Evolutionary conservation across 2,329 filamentous ascomycete genomes (phyloP), one percentile per base, ranked within the genome.

Genomic region (Xylariaceae sp.): DNA sequence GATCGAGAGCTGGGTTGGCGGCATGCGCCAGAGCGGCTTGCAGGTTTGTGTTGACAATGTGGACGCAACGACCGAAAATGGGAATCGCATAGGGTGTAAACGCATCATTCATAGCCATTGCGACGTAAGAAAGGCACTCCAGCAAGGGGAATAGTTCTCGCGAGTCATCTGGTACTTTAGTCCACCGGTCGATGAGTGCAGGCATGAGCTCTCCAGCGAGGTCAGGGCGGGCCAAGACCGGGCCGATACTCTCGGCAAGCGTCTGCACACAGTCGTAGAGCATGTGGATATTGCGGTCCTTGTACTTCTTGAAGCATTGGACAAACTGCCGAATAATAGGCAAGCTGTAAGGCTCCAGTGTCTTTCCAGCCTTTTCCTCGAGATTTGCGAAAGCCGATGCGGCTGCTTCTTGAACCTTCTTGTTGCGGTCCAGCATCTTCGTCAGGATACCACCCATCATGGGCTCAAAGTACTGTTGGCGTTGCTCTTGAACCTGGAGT

Each of bases 261-360:
- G 94, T 99, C 77, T 99, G 94, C 39, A 99, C 90, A 73, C 94
- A 97, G 76, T 99, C 94, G 77, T 99, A 99, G 39, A 99, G 84
- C 57, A 97, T 95, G 77, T 95, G 97, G 86, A 97, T 97, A 77
- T 99, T 99, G 70, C 91, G 88, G 75, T 97, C 93, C 81, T 99
- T 97, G 84, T 97, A 99, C 75, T 89, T 92, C 56, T 81, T 83
- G 75, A 99, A 99, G 74, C 94, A 99, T 62, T 83, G 81, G 55
- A 97, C 92, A 70, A 93, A 97, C 72, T 97, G 94, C 62, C 87
- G 88, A 56, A 97, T 85, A 68, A 99, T 97, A 30, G 92, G 90
- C 34, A 88, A 83, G 68, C 90, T 92, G 76, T 97, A 99, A 0
- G 90, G 90, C 64, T 88, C 86, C 48, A 99, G 77, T 62, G 87